phyloP scores from a whole-genome alignment of 345 rosid genomes.

The Geranium brycei region DNA sequence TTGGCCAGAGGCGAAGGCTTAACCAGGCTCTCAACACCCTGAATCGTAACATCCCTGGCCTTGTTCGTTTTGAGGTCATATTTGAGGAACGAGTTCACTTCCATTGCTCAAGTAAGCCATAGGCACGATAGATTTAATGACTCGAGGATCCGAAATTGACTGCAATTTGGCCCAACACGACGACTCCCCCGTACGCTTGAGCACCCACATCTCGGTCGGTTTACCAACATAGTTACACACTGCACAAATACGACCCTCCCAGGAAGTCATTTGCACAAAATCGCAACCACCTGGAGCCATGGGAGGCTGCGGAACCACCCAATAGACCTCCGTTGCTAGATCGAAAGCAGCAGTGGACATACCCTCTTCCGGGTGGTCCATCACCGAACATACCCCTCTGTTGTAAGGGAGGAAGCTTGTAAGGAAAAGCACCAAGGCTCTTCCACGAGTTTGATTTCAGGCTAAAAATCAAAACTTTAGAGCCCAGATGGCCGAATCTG shows the following conservation, averaged over 20 bases:
- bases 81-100: no score
- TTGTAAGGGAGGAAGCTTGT: not conserved
- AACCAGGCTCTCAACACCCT: no score
- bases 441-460: slow-evolving; percentile 1
- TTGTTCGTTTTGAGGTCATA: no score
- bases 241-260: slow-evolving; percentile 7
- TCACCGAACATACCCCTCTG: not conserved
- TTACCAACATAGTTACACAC: slow-evolving; percentile 1
- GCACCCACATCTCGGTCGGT: slow-evolving; percentile 7
- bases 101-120: no score
- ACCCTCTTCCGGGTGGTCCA: not conserved
- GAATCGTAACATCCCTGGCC: no score
- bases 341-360: slow-evolving; percentile 10
- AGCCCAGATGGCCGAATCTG: not conserved
- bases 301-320: not conserved
- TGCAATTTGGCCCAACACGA: no score
- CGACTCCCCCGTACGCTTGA: not conserved
- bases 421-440: not conserved
- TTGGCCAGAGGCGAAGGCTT: no score
- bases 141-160: no score
- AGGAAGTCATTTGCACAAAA: not conserved
- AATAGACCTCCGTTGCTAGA: slow-evolving; percentile 1
- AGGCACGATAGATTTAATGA: no score
- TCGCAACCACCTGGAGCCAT: not conserved
- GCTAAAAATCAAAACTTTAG: not conserved